Evolutionary conservation across 306 rosid species (phyloP), one percentile per base, ranked within the genome.

Genomic region (Cicer chorassanicum): DNA sequence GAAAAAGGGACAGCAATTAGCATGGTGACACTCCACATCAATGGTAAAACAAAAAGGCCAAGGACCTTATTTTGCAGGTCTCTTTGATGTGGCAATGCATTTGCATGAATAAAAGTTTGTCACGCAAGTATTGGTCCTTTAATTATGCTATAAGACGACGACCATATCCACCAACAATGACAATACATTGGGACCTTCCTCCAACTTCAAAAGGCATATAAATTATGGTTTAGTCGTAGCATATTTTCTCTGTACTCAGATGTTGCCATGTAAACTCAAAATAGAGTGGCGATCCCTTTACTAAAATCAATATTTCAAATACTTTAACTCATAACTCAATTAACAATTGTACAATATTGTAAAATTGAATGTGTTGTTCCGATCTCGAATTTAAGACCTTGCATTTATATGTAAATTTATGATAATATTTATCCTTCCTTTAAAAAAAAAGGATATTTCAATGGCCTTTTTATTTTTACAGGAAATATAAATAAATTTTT

Each of bases 61-160:
- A 29, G 36, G 36, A 29, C 36, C 36, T 29, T 29, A 29, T 29
- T 29, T 29, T 29, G 36, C 36, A 29, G 36, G 36, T 4, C 18
- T 19, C 8, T 24, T 59, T 14, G 19, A 46, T 34, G 78, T 61
- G 39, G 45, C 16, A 7, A 6, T 14, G 16, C 78, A 61, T 73
- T 48, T 78, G 86, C 68, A 61, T 73, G 74, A 68, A 64, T 49
- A 78, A 41, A 60, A 72, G 66, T 70, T 19, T 59, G 56, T 16
- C 40, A 57, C 56, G 44, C 43, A 65, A 57, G 76, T n/a, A 62
- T 39, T 71, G 74, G 84, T 68, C 80, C 84, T 66, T 18, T 67
- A 38, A 41, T 64, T 65, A 43, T 72, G 71, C 36, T 3, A 81
- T 44, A 65, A 73, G 68, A 71, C 46, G 41, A 70, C 12, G 21